Conservation (phyloP, 2,329 filamentous ascomycete species). For the Emergomyces orientalis region DNA sequence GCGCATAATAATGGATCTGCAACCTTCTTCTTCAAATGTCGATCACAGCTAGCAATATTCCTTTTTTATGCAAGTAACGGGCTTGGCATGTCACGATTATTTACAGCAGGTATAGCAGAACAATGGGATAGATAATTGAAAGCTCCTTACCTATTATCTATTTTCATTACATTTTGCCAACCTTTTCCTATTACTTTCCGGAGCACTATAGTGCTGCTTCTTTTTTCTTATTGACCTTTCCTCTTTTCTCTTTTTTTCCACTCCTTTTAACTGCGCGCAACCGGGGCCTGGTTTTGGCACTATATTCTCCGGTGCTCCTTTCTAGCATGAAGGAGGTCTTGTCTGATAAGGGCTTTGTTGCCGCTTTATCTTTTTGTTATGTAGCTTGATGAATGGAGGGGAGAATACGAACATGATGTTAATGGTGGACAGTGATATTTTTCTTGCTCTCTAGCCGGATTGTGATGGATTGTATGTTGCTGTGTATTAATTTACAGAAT, state of each 20-base stretch:
- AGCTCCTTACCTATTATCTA: not conserved
- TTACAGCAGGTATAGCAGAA: not conserved
- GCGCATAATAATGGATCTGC: not conserved
- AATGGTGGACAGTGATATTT: not conserved
- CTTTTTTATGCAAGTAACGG: not conserved
- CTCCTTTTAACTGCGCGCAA: not conserved
- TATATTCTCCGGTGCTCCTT: not conserved
- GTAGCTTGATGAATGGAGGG: not conserved
- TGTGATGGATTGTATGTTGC: not conserved
- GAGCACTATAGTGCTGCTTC: not conserved
- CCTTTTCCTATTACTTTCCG: not conserved
- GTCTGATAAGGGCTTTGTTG: not conserved
- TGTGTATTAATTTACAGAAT: not conserved
- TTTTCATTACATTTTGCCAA: not conserved
- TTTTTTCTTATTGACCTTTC: not conserved
- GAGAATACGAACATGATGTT: not conserved
- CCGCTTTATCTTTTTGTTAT: not conserved
- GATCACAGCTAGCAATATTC: not conserved
- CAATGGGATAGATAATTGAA: constrained; percentile 4
- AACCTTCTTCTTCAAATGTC: not conserved
- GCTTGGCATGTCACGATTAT: constrained; percentile 1
- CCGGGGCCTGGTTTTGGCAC: not conserved
- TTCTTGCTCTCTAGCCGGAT: not conserved
- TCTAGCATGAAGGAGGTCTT: not conserved
- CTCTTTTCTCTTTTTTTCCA: not conserved